Conservation (phyloP, 169 alveolate species). For the Amoebophrya sp. region DNA sequence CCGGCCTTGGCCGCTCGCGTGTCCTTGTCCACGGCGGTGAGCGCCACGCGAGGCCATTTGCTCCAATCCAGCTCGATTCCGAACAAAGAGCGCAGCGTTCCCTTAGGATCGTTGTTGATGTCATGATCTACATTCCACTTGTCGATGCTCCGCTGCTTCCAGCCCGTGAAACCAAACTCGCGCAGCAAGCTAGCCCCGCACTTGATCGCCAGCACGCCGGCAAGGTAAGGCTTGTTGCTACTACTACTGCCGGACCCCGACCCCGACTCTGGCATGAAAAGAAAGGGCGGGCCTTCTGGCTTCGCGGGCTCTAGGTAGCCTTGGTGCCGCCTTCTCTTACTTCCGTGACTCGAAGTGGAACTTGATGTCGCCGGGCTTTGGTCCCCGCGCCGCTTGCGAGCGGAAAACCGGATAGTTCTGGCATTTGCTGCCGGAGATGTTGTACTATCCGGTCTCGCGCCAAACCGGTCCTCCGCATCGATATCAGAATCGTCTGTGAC, state of each 20-base stretch:
- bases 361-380: no score
- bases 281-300: no score
- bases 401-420: no score
- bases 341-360: no score
- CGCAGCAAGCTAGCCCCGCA: neutral
- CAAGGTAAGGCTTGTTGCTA: neutral
- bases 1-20: neutral
- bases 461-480: no score
- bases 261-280: no score
- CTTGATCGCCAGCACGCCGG: neutral
- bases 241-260: neutral
- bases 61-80: neutral
- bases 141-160: neutral
- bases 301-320: no score
- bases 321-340: no score
- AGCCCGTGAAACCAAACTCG: neutral
- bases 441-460: no score
- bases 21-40: neutral
- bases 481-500: no score
- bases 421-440: no score
- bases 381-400: no score
- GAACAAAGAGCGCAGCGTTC: neutral
- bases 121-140: neutral
- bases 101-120: neutral
- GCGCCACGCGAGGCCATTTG: neutral